Evolutionary conservation across 163 green algal species (phyloP).

Genomic region (Picocystis sp.): DNA sequence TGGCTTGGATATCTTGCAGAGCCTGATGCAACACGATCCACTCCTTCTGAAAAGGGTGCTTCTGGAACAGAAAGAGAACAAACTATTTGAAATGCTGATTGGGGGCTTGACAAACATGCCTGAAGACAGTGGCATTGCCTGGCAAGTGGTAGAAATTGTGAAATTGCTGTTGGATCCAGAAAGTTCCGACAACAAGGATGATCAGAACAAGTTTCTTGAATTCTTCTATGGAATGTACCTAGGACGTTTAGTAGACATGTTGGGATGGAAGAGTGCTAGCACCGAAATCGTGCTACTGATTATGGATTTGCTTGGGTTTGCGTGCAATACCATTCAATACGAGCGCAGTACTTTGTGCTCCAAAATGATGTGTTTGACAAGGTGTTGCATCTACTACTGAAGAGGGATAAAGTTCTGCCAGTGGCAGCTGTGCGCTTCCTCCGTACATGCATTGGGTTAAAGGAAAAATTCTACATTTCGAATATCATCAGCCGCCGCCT

Average conservation of each 20-base stretch:
- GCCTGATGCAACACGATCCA: slow-evolving; percentile 63
- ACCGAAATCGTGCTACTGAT: slow-evolving; percentile 25
- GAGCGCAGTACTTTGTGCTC: slow-evolving; percentile 58
- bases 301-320: slow-evolving; percentile 86
- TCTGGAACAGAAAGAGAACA: slow-evolving; percentile 25
- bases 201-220: slow-evolving; percentile 70
- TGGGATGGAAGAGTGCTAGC: not conserved
- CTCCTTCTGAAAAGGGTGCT: slow-evolving; percentile 53
- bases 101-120: slow-evolving; percentile 17
- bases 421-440: slow-evolving; percentile 75
- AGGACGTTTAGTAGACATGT: slow-evolving; percentile 7
- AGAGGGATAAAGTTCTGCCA: slow-evolving; percentile 64
- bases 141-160: slow-evolving; percentile 66
- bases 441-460: slow-evolving; percentile 46
- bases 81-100: slow-evolving; percentile 45
- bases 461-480: slow-evolving; percentile 87
- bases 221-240: slow-evolving; percentile 73
- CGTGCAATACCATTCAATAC: slow-evolving; percentile 68
- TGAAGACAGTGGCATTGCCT: slow-evolving; percentile 47
- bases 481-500: slow-evolving; percentile 62
- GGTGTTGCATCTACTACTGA: slow-evolving; percentile 58
- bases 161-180: slow-evolving; percentile 80
- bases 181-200: slow-evolving; percentile 11
- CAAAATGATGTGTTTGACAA: slow-evolving; percentile 56
- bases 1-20: slow-evolving; percentile 75